Evolutionary conservation across 164 flowering plant genomes (phyloP), one percentile per base, ranked within the genome.

Genomic region (Tetracentron sinense): DNA sequence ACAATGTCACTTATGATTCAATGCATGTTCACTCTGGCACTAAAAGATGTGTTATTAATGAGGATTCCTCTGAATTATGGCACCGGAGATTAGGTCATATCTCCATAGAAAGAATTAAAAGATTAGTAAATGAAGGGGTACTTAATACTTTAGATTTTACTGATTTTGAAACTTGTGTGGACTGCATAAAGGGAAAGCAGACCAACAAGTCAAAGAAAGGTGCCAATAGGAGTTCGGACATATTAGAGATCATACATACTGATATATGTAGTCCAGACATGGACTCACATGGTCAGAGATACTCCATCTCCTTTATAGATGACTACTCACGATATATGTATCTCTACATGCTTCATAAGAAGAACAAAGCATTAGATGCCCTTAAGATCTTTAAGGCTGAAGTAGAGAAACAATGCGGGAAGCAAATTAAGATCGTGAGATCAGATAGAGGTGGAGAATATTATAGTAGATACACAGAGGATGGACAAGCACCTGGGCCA

Each of bases 181-280:
- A 57, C 8, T 74, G 64, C 63, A 74, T 74, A 6, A 70, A 74
- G 62, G 78, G 69, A 29, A 71, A 71, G 56, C 66, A 67, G 8
- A 66, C 71, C 25, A 66, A 74, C 64, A 62, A 66, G 56, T 27
- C 60, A 17, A 55, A 44, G 42, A 67, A 63, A 51, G 57, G 62
- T 67, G 69, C 62, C 58, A 68, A 64, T 8, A 68, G 58, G 54
- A 68, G 71, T 56, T 46, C 54, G 5, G 28, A 56, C 22, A 51
- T 61, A 25, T 58, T 60, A n/a, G 60, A 74, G 42, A 72, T 68
- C 56, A 72, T 62, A 52, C 65, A 62, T 52, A 46, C 66, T n/a
- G 54, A 64, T 59, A 67, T 72, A 48, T 72, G 62, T 64, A 7
- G 69, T 31, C 61, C 59, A 35, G n/a, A 48, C n/a, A n/a, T n/a